These are phyloP conservation scores for Zalaria sp. DNA, from an alignment of 2,329 filamentous ascomycete genomes.

Conservation along the genomic window DNA sequence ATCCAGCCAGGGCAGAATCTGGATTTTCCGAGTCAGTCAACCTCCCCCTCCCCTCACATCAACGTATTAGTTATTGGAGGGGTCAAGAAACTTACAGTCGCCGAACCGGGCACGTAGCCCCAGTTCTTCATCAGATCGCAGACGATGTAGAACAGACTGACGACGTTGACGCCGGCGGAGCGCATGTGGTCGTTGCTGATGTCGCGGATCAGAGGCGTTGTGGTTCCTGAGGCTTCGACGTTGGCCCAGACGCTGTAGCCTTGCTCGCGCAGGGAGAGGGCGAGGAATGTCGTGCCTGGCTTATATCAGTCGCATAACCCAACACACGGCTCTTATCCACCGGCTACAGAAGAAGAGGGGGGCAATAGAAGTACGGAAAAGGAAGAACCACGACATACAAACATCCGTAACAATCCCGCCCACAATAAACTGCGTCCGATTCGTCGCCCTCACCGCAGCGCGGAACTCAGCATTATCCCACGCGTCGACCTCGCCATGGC, in stretches of 20 bases:
- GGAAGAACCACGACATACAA: no score
- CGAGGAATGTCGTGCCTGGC: conserved; percentile 53
- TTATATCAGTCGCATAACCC: not conserved
- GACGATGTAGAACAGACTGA: conserved; percentile 48
- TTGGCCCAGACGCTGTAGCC: conserved; percentile 65
- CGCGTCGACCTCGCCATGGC: conserved; percentile 60
- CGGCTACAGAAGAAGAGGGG: no score
- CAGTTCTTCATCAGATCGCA: conserved; percentile 60
- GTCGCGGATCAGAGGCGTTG: conserved; percentile 44
- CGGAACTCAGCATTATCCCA: conserved; percentile 63
- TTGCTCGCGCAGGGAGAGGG: conserved; percentile 54
- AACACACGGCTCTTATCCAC: no score
- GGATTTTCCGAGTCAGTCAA: conserved; percentile 20
- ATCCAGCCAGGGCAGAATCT: conserved; percentile 51
- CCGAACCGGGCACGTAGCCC: conserved; percentile 33
- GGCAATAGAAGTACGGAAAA: no score
- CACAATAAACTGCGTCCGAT: conserved; percentile 56
- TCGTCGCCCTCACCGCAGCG: conserved; percentile 48
- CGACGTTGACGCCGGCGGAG: conserved; percentile 49
- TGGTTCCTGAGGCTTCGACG: conserved; percentile 56
- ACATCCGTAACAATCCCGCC: conserved; percentile 63
- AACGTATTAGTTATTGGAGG: no score
- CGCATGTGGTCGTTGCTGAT: conserved; percentile 55
- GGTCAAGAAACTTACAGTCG: not conserved
- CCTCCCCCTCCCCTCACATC: not conserved